Evolutionary conservation across 441 rosid species (phyloP), one percentile per base, ranked within the genome.

Genomic region (Pelargonium fulgidum): DNA sequence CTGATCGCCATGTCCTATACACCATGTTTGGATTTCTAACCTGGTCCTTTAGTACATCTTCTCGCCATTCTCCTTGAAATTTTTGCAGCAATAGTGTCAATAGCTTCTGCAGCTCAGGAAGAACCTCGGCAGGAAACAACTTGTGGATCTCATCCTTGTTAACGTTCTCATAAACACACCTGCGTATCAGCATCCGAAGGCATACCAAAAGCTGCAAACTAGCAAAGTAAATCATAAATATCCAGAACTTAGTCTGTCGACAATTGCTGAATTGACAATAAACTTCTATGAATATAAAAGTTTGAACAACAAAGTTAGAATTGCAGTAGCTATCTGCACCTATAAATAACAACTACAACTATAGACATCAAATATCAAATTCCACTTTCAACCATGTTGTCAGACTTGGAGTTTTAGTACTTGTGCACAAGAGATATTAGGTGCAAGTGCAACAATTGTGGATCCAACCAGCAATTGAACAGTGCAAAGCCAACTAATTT

Each of bases 41-140:
- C 88, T 87, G 79, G 71, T 84, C 84, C 75, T 77, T 83, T 45
- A 77, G 69, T 33, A 78, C 81, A 44, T 84, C 90, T 9, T 81
- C 84, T 0, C 73, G 83, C 93, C 93, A 88, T 68, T 86, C 84
- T 65, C 62, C 79, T 68, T 82, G 89, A 73, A 88, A 86, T 74
- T 86, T 86, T 22, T 82, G 89, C 67, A 86, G 76, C 75, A 87
- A 50, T 59, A 85, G 82, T 3, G 88, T 82, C 77, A 85, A 71
- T 17, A 87, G 62, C 67, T 76, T 85, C 68, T 83, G 84, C 68
- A 86, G 48, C 76, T 88, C 93, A 8, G 87, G 90, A 67, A 83
- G 74, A 50, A 86, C 86, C 75, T 86, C 86, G n/a, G 44, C 11
- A 0, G 92, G 87, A 78, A 87, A 85, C 67, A 84, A 78, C 75